phyloP scores from a whole-genome alignment of 176 grass and related monocot genomes.

The Zea luxurians region DNA sequence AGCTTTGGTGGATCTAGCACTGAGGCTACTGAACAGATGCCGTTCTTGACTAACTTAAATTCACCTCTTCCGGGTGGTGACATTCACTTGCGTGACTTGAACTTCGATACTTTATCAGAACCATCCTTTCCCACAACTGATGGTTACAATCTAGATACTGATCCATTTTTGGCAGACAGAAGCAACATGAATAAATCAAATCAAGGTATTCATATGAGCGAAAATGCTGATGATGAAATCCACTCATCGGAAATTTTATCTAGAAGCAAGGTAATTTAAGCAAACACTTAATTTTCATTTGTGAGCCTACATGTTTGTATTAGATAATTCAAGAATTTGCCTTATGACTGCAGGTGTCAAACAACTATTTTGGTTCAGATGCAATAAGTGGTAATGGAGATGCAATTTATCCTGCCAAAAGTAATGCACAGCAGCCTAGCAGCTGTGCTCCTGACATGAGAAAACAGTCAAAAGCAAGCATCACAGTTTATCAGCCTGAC shows the following conservation, averaged over 20 bases:
- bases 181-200: constrained; percentile 49
- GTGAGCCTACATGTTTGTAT: constrained; percentile 30
- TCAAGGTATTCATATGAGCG: constrained; percentile 49
- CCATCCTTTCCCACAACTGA: constrained; percentile 45
- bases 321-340: constrained; percentile 15
- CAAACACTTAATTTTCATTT: not conserved
- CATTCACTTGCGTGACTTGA: constrained; percentile 51
- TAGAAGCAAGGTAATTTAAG: constrained; percentile 47
- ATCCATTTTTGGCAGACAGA: constrained; percentile 47
- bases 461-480: constrained; percentile 66
- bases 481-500: constrained; percentile 53
- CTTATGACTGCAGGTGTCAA: constrained; percentile 40
- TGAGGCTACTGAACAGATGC: constrained; percentile 58
- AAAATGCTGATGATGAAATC: constrained; percentile 50
- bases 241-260: constrained; percentile 48
- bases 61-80: constrained; percentile 66
- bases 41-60: constrained; percentile 68
- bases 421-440: constrained; percentile 40
- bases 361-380: constrained; percentile 31
- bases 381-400: constrained; percentile 50
- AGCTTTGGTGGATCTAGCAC: constrained; percentile 43
- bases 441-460: constrained; percentile 65
- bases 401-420: constrained; percentile 57
- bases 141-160: constrained; percentile 42
- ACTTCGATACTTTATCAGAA: constrained; percentile 61